Evolutionary conservation across 345 rosid species (phyloP).

Genomic region (Noccaea caerulescens): DNA sequence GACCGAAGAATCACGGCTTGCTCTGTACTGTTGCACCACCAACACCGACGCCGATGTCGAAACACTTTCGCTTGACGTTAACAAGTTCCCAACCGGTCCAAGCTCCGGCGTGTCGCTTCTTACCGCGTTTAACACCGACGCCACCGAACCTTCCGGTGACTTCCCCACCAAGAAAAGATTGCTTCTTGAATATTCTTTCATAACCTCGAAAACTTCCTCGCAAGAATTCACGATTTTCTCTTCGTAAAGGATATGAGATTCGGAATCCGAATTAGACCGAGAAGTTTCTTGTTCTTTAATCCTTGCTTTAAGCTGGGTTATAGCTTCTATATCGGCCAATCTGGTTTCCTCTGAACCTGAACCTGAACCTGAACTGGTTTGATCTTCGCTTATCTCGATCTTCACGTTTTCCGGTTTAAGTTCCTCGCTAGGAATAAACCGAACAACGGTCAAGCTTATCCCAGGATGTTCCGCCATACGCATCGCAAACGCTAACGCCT

Average conservation of each 20-base stretch:
- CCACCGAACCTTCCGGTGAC: slow-evolving; percentile 52
- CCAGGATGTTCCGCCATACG: slow-evolving; percentile 94
- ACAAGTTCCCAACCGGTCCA: slow-evolving; percentile 42
- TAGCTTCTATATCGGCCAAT: slow-evolving; percentile 43
- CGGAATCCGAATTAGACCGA: neutral
- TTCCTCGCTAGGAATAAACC: slow-evolving; percentile 48
- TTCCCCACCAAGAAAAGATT: slow-evolving; percentile 64
- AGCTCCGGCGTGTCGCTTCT: slow-evolving; percentile 44
- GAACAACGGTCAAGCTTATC: slow-evolving; percentile 54
- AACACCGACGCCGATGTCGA: slow-evolving; percentile 56
- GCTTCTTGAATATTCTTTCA: slow-evolving; percentile 44
- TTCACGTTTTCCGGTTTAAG: slow-evolving; percentile 47
- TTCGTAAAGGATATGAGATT: slow-evolving; percentile 46
- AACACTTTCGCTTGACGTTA: slow-evolving; percentile 50
- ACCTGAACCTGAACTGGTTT: neutral
- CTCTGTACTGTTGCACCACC: slow-evolving; percentile 55
- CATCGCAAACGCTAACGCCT: slow-evolving; percentile 75
- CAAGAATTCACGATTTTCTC: slow-evolving; percentile 47
- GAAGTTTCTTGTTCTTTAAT: slow-evolving; percentile 37
- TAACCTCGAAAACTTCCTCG: slow-evolving; percentile 46
- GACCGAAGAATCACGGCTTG: slow-evolving; percentile 3
- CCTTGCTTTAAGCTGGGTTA: slow-evolving; percentile 47
- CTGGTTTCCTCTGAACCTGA: slow-evolving; percentile 28
- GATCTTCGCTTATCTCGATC: slow-evolving; percentile 43
- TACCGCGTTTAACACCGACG: slow-evolving; percentile 39